Evolutionary conservation across 2,329 filamentous ascomycete genomes (phyloP).

Genomic region (Colletotrichum tropicicola): DNA sequence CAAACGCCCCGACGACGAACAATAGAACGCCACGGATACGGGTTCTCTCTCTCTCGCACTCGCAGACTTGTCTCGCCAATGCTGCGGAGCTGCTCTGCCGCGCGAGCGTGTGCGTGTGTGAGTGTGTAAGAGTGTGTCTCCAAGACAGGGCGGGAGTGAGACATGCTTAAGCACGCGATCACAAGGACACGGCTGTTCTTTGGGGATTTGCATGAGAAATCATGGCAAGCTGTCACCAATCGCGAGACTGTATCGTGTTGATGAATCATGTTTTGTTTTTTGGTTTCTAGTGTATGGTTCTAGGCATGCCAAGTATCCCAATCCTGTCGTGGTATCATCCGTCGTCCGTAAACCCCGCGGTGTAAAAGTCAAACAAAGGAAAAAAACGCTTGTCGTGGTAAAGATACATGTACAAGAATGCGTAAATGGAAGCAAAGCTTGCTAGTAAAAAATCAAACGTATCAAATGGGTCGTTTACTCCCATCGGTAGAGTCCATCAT

Average conservation of each 20-base stretch:
- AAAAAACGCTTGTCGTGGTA: conserved; percentile 20
- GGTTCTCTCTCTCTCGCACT: background rate
- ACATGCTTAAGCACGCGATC: conserved; percentile 21
- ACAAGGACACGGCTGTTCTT: background rate
- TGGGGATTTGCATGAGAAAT: background rate
- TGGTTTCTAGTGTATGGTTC: background rate
- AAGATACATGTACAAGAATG: background rate
- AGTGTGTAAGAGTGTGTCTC: background rate
- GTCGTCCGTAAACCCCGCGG: background rate
- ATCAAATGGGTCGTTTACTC: conserved; percentile 41
- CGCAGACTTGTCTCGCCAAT: background rate
- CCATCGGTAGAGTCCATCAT: conserved; percentile 49
- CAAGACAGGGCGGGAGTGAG: background rate
- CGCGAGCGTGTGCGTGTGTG: no score
- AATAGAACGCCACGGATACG: conserved; percentile 15
- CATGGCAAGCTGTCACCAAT: background rate
- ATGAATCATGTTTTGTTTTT: background rate
- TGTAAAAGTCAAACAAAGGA: background rate
- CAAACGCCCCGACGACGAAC: background rate
- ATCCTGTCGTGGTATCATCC: conserved; percentile 22
- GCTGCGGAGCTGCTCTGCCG: no score
- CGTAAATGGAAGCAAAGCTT: background rate
- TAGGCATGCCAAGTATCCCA: no score
- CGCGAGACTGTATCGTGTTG: background rate
- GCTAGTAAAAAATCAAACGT: background rate